These are phyloP conservation scores for Cystobasidiopsis lactophilus DNA, from an alignment of 768 basidiomycete genomes.

Conservation along the genomic window DNA sequence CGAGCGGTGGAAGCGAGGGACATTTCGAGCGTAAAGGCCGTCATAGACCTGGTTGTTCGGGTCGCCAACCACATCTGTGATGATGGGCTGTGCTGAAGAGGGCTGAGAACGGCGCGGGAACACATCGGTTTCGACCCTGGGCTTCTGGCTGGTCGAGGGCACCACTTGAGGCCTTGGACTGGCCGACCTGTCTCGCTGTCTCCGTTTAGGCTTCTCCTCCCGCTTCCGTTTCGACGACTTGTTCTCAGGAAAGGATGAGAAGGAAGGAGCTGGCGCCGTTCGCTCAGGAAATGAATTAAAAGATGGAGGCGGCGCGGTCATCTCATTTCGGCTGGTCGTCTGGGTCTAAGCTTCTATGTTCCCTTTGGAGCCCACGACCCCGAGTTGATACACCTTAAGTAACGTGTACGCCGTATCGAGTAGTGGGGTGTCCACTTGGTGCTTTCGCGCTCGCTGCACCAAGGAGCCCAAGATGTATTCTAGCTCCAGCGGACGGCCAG, in stretches of 20 bases:
- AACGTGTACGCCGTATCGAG: too few species aligned
- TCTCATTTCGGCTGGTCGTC: too few species aligned
- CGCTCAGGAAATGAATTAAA: not conserved
- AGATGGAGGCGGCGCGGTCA: not conserved
- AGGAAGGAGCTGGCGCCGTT: not conserved
- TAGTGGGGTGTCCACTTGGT: too few species aligned
- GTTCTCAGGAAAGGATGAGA: not conserved
- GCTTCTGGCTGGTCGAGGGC: not conserved
- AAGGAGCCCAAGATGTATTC: too few species aligned
- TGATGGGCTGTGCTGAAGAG: not conserved
- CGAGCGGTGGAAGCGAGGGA: slow-evolving; percentile 4
- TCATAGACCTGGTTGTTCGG: slow-evolving; percentile 11
- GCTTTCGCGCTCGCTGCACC: too few species aligned
- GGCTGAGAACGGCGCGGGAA: not conserved
- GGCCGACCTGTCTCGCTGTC: not conserved
- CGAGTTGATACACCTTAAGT: too few species aligned
- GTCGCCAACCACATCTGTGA: slow-evolving; percentile 6
- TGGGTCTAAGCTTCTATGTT: too few species aligned
- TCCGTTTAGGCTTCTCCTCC: not conserved
- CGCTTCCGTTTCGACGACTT: not conserved
- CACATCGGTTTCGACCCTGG: not conserved
- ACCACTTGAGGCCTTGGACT: not conserved
- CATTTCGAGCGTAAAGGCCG: slow-evolving; percentile 12
- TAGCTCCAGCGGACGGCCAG: too few species aligned
- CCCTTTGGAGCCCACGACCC: too few species aligned